A percentile compares a stretch with the other conserved stretches of the same genome.
phyloP scores from a whole-genome alignment of 768 basidiomycete species.

The Amanita thiersii region DNA sequence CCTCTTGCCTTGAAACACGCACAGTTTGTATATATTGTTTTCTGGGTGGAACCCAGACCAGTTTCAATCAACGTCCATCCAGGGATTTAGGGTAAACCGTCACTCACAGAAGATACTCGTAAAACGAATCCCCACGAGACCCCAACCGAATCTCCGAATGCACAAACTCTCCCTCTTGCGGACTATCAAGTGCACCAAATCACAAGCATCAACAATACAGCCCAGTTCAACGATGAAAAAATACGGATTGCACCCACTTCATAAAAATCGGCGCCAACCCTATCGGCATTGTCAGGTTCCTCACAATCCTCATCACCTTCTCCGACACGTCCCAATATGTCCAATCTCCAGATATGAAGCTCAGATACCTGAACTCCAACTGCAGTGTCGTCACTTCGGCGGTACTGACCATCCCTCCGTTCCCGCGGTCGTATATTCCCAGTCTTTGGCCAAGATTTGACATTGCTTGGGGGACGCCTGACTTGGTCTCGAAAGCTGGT shows the following conservation, averaged over 20 bases:
- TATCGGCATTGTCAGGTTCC: constrained; percentile 45
- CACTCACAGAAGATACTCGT: constrained; percentile 78
- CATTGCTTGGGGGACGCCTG: constrained; percentile 70
- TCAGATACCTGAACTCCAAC: constrained; percentile 85
- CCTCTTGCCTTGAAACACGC: constrained; percentile 1
- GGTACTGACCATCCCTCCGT: constrained; percentile 60
- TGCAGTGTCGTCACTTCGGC: constrained; percentile 85
- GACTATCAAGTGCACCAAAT: constrained; percentile 16
- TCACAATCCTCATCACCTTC: constrained; percentile 71
- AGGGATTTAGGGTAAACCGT: not conserved
- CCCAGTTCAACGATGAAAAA: not conserved
- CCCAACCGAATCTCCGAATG: constrained; percentile 80
- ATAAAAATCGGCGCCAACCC: constrained; percentile 83
- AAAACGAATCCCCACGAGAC: constrained; percentile 91
- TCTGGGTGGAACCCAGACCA: constrained; percentile 21
- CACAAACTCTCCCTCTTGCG: constrained; percentile 38
- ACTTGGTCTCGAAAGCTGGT: constrained; percentile 73
- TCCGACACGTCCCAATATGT: constrained; percentile 83
- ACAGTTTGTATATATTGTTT: constrained; percentile 87
- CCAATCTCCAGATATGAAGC: constrained; percentile 65
- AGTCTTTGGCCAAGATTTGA: constrained; percentile 60
- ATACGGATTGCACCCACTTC: constrained; percentile 35
- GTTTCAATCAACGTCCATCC: not conserved
- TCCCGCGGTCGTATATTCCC: constrained; percentile 55
- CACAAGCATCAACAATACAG: not conserved